phyloP scores from a whole-genome alignment of 2,329 filamentous ascomycete species.

The Cadophora malorum region DNA sequence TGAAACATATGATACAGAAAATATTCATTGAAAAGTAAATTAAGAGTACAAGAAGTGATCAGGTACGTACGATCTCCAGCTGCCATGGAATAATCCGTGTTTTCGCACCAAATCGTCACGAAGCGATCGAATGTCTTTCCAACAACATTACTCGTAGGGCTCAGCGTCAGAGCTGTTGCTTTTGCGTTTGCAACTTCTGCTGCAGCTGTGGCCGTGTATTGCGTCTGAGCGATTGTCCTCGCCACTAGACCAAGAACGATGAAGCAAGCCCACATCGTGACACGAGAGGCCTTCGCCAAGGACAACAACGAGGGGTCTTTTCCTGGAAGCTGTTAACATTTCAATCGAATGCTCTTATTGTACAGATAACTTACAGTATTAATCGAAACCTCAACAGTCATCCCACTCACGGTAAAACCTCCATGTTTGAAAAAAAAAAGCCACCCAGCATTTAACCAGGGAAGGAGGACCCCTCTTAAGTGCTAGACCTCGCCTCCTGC shows the following conservation, averaged over 20 bases:
- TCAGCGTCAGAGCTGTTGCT: conserved; percentile 65
- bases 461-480: conserved; percentile 3
- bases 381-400: background rate
- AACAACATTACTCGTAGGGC: conserved; percentile 66
- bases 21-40: background rate
- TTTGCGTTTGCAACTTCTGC: conserved; percentile 41
- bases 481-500: conserved; percentile 8
- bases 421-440: background rate
- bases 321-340: background rate
- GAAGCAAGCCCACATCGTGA: conserved; percentile 9
- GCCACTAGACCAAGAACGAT: background rate
- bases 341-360: background rate
- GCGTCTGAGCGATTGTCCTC: conserved; percentile 45
- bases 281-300: background rate
- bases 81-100: conserved; percentile 71
- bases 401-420: background rate
- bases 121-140: conserved; percentile 77
- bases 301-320: background rate
- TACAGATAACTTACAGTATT: background rate
- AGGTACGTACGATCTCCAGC: conserved; percentile 60
- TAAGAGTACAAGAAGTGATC: background rate
- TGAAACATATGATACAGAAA: background rate
- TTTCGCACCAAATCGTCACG: conserved; percentile 75
- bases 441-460: background rate
- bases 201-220: conserved; percentile 30